Conservation (phyloP, 345 rosid genomes). For the Gynandropsis gynandra region DNA sequence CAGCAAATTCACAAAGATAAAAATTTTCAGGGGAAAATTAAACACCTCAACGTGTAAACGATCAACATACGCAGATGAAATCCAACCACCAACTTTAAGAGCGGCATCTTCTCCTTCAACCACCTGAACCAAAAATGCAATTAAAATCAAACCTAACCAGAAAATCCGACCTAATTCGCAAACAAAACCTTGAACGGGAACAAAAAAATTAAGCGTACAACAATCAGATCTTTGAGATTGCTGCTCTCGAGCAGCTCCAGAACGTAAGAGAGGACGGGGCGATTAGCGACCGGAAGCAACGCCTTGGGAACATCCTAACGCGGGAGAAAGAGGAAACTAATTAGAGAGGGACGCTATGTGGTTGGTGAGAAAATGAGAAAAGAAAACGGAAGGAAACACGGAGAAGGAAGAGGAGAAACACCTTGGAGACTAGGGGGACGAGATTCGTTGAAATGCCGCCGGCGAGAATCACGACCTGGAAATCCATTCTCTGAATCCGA, state of each 20-base stretch:
- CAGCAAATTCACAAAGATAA: not conserved
- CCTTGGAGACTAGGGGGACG: conserved; percentile 83
- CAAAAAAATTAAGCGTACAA: conserved; percentile 36
- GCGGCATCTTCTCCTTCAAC: conserved; percentile 93
- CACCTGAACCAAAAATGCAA: conserved; percentile 41
- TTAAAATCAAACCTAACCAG: conserved; percentile 2
- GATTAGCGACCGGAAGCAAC: conserved; percentile 87
- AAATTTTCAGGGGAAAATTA: not conserved
- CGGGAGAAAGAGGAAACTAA: conserved; percentile 9
- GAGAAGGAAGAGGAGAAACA: conserved; percentile 12
- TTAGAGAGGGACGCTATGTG: not conserved
- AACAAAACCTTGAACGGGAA: not conserved
- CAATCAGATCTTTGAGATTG: conserved; percentile 87
- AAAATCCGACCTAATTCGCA: not conserved
- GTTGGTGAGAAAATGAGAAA: conserved; percentile 3
- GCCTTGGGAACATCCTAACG: conserved; percentile 88
- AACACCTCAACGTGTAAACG: conserved; percentile 85
- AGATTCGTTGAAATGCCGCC: conserved; percentile 76
- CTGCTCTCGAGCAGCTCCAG: conserved; percentile 69
- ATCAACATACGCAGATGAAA: conserved; percentile 77
- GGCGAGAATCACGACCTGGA: conserved; percentile 86
- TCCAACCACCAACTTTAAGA: conserved; percentile 80
- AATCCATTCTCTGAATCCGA: conserved; percentile 49
- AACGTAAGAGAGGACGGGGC: conserved; percentile 77
- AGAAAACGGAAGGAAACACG: not conserved